phyloP scores from a whole-genome alignment of 306 rosid genomes.

The Dryas alaskensis region DNA sequence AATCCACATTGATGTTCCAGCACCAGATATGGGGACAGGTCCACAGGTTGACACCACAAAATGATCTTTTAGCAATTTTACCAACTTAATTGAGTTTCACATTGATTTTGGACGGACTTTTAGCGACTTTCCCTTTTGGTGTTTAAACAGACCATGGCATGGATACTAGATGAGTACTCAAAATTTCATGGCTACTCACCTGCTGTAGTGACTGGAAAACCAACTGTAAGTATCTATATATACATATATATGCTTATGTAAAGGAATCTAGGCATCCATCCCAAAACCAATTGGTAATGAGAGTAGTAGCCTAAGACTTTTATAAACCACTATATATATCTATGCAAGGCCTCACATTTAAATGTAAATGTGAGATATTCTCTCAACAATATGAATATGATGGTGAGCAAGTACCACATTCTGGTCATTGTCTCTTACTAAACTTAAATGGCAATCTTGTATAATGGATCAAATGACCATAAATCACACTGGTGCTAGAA shows the following conservation, averaged over 20 bases:
- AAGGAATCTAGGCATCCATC: neutral
- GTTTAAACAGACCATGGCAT: conserved; percentile 87
- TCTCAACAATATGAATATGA: too few relatives aligned
- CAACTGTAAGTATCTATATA: conserved; percentile 51
- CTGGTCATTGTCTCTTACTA: too few relatives aligned
- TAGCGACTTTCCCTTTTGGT: conserved; percentile 6
- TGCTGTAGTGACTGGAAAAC: conserved; percentile 93
- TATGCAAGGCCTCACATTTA: too few relatives aligned
- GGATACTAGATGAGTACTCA: conserved; percentile 94
- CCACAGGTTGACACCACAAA: conserved; percentile 57
- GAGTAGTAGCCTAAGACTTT: too few relatives aligned
- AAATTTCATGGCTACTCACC: conserved; percentile 95
- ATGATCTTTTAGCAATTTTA: neutral
- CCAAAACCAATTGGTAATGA: too few relatives aligned
- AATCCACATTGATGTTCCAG: conserved; percentile 83
- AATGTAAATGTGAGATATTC: too few relatives aligned
- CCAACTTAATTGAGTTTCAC: neutral
- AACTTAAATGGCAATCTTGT: too few relatives aligned
- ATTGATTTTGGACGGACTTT: neutral
- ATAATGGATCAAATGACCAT: too few relatives aligned
- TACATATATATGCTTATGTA: neutral
- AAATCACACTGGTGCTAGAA: too few relatives aligned
- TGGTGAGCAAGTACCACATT: too few relatives aligned
- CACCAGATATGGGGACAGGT: conserved; percentile 99
- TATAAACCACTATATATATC: too few relatives aligned